Percentiles rank a stretch among this genome's conserved stretches.
Conservation (phyloP, 495 filamentous ascomycete species). For the Aspergillus olivimuriae region DNA sequence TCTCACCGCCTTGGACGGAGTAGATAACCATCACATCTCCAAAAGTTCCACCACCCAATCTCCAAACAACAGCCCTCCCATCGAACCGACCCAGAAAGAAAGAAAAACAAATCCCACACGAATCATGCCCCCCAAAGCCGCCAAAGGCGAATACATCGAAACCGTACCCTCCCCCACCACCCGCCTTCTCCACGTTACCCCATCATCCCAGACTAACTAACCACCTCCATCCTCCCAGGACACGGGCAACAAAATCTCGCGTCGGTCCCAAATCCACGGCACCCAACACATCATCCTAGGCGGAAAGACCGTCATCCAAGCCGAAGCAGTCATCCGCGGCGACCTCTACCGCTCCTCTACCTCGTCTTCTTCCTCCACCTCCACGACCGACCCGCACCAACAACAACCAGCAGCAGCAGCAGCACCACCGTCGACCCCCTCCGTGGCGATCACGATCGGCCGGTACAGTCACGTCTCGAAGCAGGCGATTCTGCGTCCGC, state of each 20-base stretch:
- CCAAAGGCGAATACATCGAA: conserved; percentile 90
- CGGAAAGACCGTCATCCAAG: conserved; percentile 89
- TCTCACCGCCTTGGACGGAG: no score
- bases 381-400: conserved; percentile 2
- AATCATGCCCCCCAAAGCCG: conserved; percentile 68
- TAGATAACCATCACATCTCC: no score
- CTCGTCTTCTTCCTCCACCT: conserved; percentile 20
- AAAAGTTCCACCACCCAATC: no score
- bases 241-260: conserved; percentile 97
- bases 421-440: conserved; percentile 20
- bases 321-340: conserved; percentile 85
- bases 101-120: no score
- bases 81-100: no score
- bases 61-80: no score
- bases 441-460: conserved; percentile 69
- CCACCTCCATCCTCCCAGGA: conserved; percentile 47
- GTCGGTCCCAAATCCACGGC: conserved; percentile 81
- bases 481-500: conserved; percentile 67
- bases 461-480: conserved; percentile 80
- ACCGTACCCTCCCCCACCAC: conserved; percentile 52
- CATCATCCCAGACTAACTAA: conserved; percentile 1
- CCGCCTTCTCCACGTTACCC: not conserved
- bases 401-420: conserved; percentile 14
- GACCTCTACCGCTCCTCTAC: conserved; percentile 61
- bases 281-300: conserved; percentile 97